Evolutionary conservation across 257 asterid species (phyloP), one percentile per base, ranked within the genome.

Genomic region (Solanum pinnatisectum): DNA sequence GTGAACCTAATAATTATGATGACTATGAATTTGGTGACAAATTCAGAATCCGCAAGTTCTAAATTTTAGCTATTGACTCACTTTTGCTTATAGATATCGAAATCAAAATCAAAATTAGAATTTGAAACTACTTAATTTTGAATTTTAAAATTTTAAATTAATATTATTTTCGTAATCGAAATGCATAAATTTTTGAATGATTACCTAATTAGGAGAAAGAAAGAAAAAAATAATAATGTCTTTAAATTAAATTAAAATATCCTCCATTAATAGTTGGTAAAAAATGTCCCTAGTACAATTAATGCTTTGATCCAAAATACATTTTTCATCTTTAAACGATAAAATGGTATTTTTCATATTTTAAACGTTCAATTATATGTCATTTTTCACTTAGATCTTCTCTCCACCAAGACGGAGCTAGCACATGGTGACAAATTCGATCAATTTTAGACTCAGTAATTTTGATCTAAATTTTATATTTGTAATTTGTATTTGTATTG

Each of bases 61-160:
- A 63, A 63, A 4, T n/a, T 23, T 63, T 22, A 20, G 25, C 25
- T 59, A 20, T 59, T 20, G n/a, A 4, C 1, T 23, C 5, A 63
- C 12, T 60, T 60, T 9, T 23, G 23, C 2, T 4, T 63, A 23
- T 0, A 2, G 1, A 10, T 60, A 9, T 60, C 1, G 0, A 1
- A 60, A 7, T 59, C 0, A 59, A 59, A 59, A 5, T 59, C 11
- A 59, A 59, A 59, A 20, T 20, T 20, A 59, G 3, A 20, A 56
- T 56, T 2, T 16, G 8, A 0, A 52, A 15, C 2, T 52, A 52
- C 23, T 52, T 5, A 0, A 52, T 52, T 52, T 52, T 0, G 1
- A 52, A 52, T 49, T 52, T 20, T 20, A 59, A 59, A 1, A 8
- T 59, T 22, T 63, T 63, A 10, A 63, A 4, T 63, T 22, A 9